A percentile compares a stretch with the other conserved stretches of the same genome.
phyloP scores from a whole-genome alignment of 768 basidiomycete species.

The Erythrobasidium yunnanense region DNA sequence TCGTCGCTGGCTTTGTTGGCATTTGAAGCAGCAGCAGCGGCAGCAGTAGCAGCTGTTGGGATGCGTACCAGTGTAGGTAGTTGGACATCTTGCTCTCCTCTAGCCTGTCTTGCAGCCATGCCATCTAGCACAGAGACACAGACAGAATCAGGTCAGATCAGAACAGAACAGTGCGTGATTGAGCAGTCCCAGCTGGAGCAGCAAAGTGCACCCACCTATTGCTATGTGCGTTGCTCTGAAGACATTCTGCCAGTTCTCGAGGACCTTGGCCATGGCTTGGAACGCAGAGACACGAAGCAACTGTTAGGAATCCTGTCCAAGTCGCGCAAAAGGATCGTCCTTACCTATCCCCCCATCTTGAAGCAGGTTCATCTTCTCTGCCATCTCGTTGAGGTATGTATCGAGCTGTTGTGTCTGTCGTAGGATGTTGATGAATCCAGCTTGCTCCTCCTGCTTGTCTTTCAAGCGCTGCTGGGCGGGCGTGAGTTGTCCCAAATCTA shows the following conservation, averaged over 20 bases:
- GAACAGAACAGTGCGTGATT: neutral
- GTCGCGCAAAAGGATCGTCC: neutral
- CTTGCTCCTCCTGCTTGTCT: constrained; percentile 35
- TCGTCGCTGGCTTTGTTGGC: too few species aligned
- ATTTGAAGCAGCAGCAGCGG: too few species aligned
- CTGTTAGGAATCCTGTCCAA: too few species aligned
- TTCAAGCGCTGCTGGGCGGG: constrained; percentile 17
- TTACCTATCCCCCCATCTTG: constrained; percentile 30
- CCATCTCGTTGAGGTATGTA: constrained; percentile 13
- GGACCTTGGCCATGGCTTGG: constrained; percentile 33
- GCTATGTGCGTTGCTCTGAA: constrained; percentile 35
- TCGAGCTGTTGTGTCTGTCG: constrained; percentile 24
- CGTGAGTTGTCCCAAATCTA: too few species aligned
- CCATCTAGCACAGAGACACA: neutral
- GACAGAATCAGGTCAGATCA: neutral
- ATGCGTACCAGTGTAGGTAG: constrained; percentile 13
- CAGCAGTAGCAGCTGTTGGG: neutral
- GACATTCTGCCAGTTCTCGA: constrained; percentile 37
- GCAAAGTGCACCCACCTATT: constrained; percentile 20
- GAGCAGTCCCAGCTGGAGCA: neutral
- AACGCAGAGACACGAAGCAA: neutral
- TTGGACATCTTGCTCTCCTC: neutral
- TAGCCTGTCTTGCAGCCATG: constrained; percentile 1
- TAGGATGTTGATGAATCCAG: constrained; percentile 27
- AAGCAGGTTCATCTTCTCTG: constrained; percentile 27